Evolutionary conservation across 108 stramenopile genomes (phyloP), one percentile per base, ranked within the genome.

Genomic region (Cyclotella kingstonii): DNA sequence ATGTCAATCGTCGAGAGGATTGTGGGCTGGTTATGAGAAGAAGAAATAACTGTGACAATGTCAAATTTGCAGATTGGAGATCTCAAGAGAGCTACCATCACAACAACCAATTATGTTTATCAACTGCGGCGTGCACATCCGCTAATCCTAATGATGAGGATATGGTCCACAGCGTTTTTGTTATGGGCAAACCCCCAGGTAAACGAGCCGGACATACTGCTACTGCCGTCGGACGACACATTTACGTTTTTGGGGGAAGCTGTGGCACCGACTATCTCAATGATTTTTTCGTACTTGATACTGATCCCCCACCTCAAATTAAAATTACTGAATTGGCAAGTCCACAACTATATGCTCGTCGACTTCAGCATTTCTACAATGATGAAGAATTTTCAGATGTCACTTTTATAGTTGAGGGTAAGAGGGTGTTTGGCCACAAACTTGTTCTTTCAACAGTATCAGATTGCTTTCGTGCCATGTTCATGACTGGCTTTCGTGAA

Each of bases 391-490:
- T 97, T 54, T 81, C 89, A 0, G 95, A 95, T 56, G 93, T 95
- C 10, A 93, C 85, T 8, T 95, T 97, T 67, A 26, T 97, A 4
- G 95, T 97, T 0, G 92, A 95, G 64, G 93, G 90, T 3, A 77
- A 66, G 45, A 64, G 66, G 43, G 81, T 97, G 5, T 84, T 81
- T 55, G 96, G 85, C 25, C 96, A 97, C 77, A 87, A 91, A 31
- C 74, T 91, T 65, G 81, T 97, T 1, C 56, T 97, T 19, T 84
- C 85, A 11, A 76, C 85, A 14, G 80, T 87, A 2, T 93, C 91
- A 10, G 90, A 95, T 52, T 93, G 86, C 51, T 95, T 95, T 63
- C 79, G 84, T 17, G 92, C 93, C 62, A 97, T 97, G 95, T 95
- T 95, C 69, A 88, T 79, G 34, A 70, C 86, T 26, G 86, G 86